phyloP scores from a whole-genome alignment of 768 basidiomycete genomes.

The Amylocystis lapponica region DNA sequence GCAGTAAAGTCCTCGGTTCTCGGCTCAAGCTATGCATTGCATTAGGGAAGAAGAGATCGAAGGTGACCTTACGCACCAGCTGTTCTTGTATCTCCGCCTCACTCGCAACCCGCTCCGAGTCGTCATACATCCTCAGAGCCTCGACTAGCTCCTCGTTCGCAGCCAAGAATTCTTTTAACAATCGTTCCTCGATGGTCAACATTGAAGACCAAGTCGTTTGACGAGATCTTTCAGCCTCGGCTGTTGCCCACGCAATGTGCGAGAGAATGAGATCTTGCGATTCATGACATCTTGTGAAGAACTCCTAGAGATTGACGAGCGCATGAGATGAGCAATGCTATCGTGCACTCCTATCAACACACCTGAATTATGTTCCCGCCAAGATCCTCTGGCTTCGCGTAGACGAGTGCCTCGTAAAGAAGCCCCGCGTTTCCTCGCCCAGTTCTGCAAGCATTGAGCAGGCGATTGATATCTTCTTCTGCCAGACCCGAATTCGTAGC shows the following conservation, averaged over 20 bases:
- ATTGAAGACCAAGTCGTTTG: slow-evolving; percentile 1
- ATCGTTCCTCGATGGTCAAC: slow-evolving; percentile 61
- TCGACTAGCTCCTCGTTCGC: slow-evolving; percentile 67
- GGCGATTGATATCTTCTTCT: too few species aligned
- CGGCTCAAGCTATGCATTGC: slow-evolving; percentile 6
- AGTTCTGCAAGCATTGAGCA: too few species aligned
- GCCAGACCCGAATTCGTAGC: too few species aligned
- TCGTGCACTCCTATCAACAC: slow-evolving; percentile 13
- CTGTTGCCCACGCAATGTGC: slow-evolving; percentile 87
- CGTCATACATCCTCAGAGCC: slow-evolving; percentile 69
- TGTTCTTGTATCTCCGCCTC: slow-evolving; percentile 26
- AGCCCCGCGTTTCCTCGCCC: slow-evolving; percentile 74
- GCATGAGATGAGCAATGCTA: neutral
- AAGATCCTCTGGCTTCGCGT: slow-evolving; percentile 68
- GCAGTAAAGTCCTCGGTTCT: slow-evolving; percentile 15
- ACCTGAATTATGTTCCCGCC: slow-evolving; percentile 26
- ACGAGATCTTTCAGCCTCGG: slow-evolving; percentile 68
- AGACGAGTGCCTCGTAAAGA: slow-evolving; percentile 63
- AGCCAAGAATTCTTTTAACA: slow-evolving; percentile 64
- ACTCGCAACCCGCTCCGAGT: slow-evolving; percentile 65
- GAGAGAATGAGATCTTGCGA: slow-evolving; percentile 80
- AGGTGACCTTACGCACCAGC: slow-evolving; percentile 7
- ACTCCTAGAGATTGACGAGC: slow-evolving; percentile 52
- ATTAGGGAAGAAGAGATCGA: slow-evolving; percentile 10
- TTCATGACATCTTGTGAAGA: slow-evolving; percentile 63